Evolutionary conservation across 1,284 basidiomycete genomes (phyloP), one percentile per base, ranked within the genome.

Genomic region (Phellinidium pouzarii): DNA sequence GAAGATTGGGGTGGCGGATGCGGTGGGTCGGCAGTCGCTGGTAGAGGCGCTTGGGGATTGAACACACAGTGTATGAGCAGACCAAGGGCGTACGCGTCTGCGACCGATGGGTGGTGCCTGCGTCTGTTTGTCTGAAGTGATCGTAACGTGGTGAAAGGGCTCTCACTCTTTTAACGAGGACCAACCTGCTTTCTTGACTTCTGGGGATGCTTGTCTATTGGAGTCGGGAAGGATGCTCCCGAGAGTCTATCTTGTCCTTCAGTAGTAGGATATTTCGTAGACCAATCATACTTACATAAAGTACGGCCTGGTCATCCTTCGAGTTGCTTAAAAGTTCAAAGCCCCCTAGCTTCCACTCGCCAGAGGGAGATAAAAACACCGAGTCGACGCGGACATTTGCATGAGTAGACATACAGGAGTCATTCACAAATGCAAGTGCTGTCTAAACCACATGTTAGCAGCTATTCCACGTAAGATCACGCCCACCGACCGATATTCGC

Each of bases 291-390:
- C 84, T 68, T 68, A 92, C 91, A 73, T 91, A 91, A 65, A 94
- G 70, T 23, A 89, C 76, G 8, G 87, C 76, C 44, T 74, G 66
- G n/a, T 86, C 80, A 52, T 94, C 91, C 62, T 80, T 86, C 2
- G 85, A 75, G 61, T 76, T 88, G 61, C 88, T 94, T 61, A 98
- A 69, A 0, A 94, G 70, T 61, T 99, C 96, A 62, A 99, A 94
- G 1, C 95, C 95, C 27, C 89, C 94, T 7, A 99, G 72, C 64
- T 89, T 89, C 95, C 94, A 99, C 71, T 99, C 96, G 19, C 95
- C 91, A 0, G 93, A 91, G 0, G 83, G 82, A 4, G 91, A 87
- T 54, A 98, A 80, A 64, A 96, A 98, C 58, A 99, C 79, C 2
- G 89, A 84, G 53, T 84, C 80, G 3, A 82, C 71, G 52, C 86